These are phyloP conservation scores for Penicillium sp. DNA, from an alignment of 2,329 filamentous ascomycete species.

Conservation along the genomic window DNA sequence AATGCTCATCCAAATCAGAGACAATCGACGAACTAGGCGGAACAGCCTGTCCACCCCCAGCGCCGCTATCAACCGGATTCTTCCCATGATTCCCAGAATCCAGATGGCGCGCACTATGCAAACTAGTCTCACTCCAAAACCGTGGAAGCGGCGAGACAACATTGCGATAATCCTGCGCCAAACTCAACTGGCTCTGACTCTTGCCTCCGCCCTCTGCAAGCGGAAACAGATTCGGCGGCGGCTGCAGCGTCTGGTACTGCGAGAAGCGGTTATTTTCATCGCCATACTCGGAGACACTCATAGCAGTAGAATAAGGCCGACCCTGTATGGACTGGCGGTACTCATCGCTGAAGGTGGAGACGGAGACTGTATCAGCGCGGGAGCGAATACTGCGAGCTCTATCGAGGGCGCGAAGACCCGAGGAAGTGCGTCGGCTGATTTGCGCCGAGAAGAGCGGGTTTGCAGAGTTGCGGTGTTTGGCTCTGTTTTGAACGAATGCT, in stretches of 20 bases:
- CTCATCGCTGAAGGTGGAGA: constrained; percentile 37
- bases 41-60: constrained; percentile 12
- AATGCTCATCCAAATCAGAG: constrained; percentile 30
- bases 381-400: constrained; percentile 41
- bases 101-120: constrained; percentile 30
- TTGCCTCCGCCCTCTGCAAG: constrained; percentile 24
- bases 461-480: constrained; percentile 42
- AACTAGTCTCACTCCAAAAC: constrained; percentile 41
- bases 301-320: constrained; percentile 38
- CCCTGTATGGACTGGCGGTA: constrained; percentile 35
- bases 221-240: constrained; percentile 28
- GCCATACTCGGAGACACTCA: constrained; percentile 42
- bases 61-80: not conserved
- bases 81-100: constrained; percentile 25
- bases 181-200: constrained; percentile 38
- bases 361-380: constrained; percentile 39
- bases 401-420: constrained; percentile 38
- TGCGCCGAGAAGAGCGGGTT: constrained; percentile 45
- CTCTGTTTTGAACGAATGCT: constrained; percentile 44
- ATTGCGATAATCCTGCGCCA: constrained; percentile 44
- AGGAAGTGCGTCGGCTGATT: constrained; percentile 37
- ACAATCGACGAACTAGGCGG: constrained; percentile 26
- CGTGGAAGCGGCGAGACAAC: constrained; percentile 41
- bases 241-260: constrained; percentile 33
- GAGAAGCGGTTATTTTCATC: constrained; percentile 39